phyloP scores from a whole-genome alignment of 164 flowering plant genomes.

The Amborella trichopoda region DNA sequence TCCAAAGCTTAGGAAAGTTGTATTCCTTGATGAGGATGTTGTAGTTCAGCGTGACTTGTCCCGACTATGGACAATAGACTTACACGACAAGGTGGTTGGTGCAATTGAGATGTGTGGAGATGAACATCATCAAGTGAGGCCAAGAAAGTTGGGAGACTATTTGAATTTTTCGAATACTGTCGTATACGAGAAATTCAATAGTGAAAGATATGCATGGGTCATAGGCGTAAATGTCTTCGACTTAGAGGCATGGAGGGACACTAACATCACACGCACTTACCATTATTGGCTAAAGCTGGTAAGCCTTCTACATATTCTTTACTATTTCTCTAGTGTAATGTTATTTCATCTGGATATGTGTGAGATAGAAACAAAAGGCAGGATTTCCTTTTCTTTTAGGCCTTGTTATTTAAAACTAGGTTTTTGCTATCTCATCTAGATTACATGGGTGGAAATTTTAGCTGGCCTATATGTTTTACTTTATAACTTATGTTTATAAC shows the following conservation, averaged over 20 bases:
- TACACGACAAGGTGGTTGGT: slow-evolving; percentile 52
- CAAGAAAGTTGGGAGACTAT: slow-evolving; percentile 33
- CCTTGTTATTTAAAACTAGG: no score
- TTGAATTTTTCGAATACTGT: slow-evolving; percentile 46
- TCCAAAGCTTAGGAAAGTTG: slow-evolving; percentile 61
- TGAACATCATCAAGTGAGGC: slow-evolving; percentile 20
- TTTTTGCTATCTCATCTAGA: no score
- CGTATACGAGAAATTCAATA: slow-evolving; percentile 22
- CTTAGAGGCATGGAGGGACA: slow-evolving; percentile 57
- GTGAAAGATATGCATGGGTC: slow-evolving; percentile 43
- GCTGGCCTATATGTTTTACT: no score
- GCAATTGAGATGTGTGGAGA: slow-evolving; percentile 32
- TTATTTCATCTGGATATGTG: no score
- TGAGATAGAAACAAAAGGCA: no score
- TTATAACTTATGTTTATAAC: no score
- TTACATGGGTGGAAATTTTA: no score
- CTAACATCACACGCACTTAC: slow-evolving; percentile 36
- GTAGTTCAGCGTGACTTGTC: slow-evolving; percentile 65
- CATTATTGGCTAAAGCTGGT: slow-evolving; percentile 56
- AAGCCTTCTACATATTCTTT: slow-evolving; percentile 19
- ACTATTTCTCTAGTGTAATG: no score
- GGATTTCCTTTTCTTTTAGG: no score
- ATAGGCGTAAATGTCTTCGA: slow-evolving; percentile 66
- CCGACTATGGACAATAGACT: slow-evolving; percentile 53
- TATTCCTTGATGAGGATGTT: slow-evolving; percentile 67